phyloP scores from a whole-genome alignment of 2,329 filamentous ascomycete genomes.

The Penicillium sp. region DNA sequence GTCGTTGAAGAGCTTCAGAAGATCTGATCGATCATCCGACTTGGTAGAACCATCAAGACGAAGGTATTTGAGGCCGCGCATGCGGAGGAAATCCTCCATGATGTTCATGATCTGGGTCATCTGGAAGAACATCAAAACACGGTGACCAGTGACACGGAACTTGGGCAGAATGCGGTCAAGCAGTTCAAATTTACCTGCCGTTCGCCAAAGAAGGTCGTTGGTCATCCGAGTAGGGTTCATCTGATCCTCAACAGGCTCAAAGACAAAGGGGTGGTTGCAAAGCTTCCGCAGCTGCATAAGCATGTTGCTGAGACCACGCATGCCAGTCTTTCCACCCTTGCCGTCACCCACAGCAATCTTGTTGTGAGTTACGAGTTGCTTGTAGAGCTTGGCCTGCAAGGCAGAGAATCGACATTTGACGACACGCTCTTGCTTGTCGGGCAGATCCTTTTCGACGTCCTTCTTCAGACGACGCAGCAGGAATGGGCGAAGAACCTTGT shows the following conservation, averaged over 20 bases:
- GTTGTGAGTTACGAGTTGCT: slow-evolving; percentile 95
- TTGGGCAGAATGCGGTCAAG: slow-evolving; percentile 91
- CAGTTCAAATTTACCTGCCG: slow-evolving; percentile 94
- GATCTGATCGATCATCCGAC: slow-evolving; percentile 91
- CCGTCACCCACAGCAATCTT: slow-evolving; percentile 91
- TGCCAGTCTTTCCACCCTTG: slow-evolving; percentile 90
- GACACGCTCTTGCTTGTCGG: slow-evolving; percentile 98
- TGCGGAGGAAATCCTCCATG: slow-evolving; percentile 96
- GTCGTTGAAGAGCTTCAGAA: slow-evolving; percentile 85
- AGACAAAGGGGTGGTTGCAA: slow-evolving; percentile 98
- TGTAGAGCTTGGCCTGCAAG: slow-evolving; percentile 89
- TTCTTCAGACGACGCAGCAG: slow-evolving; percentile 97
- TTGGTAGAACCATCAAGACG: slow-evolving; percentile 96
- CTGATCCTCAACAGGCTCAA: slow-evolving; percentile 95
- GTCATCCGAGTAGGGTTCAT: slow-evolving; percentile 89
- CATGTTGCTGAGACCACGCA: slow-evolving; percentile 98
- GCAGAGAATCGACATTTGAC: slow-evolving; percentile 99
- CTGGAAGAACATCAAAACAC: slow-evolving; percentile 99
- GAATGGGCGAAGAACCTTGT: slow-evolving; percentile 97
- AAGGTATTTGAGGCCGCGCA: slow-evolving; percentile 79
- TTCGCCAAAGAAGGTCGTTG: slow-evolving; percentile 94
- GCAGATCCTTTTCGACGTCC: slow-evolving; percentile 97
- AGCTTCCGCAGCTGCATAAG: slow-evolving; percentile 99
- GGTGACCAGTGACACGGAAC: slow-evolving; percentile 86
- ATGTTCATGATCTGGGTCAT: slow-evolving; percentile 99